Conservation (phyloP, 371 early-diverging fungal genomes). For the Mortierella polycephala region DNA sequence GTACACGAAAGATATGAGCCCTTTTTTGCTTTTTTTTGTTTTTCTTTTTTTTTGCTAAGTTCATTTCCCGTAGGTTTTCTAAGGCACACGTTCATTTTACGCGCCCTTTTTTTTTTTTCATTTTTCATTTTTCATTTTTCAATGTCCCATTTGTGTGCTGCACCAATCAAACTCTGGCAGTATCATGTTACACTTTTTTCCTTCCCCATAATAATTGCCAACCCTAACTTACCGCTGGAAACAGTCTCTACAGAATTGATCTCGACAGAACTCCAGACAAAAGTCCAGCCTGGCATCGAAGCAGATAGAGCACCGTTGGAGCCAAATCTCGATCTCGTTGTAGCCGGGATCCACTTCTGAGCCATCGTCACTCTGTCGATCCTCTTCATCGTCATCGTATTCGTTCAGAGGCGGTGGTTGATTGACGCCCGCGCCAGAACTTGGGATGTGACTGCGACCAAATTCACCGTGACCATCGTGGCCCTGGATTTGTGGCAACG, state of each 20-base stretch:
- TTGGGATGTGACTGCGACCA: too few relatives aligned
- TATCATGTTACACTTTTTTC: slow-evolving; percentile 27
- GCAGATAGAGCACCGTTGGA: slow-evolving; percentile 74
- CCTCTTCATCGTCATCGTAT: slow-evolving; percentile 42
- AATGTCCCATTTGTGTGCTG: neutral
- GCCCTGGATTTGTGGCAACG: neutral
- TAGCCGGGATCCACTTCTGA: slow-evolving; percentile 31
- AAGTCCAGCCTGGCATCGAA: slow-evolving; percentile 73
- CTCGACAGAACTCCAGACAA: slow-evolving; percentile 71
- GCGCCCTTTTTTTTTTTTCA: too few relatives aligned
- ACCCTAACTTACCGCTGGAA: slow-evolving; percentile 62
- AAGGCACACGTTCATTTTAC: too few relatives aligned
- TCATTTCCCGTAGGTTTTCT: too few relatives aligned
- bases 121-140: too few relatives aligned
- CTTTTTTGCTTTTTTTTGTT: too few relatives aligned
- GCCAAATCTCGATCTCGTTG: slow-evolving; percentile 66
- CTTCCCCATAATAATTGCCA: neutral
- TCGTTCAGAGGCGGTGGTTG: slow-evolving; percentile 10
- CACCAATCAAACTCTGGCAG: slow-evolving; percentile 20
- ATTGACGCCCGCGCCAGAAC: too few relatives aligned
- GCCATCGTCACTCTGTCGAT: slow-evolving; percentile 41
- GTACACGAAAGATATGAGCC: too few relatives aligned
- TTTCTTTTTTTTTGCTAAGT: too few relatives aligned
- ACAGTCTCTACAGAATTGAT: slow-evolving; percentile 74
- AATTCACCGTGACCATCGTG: too few relatives aligned